Evolutionary conservation across 2,329 filamentous ascomycete species (phyloP).

Genomic region (Aspergillus candidus): DNA sequence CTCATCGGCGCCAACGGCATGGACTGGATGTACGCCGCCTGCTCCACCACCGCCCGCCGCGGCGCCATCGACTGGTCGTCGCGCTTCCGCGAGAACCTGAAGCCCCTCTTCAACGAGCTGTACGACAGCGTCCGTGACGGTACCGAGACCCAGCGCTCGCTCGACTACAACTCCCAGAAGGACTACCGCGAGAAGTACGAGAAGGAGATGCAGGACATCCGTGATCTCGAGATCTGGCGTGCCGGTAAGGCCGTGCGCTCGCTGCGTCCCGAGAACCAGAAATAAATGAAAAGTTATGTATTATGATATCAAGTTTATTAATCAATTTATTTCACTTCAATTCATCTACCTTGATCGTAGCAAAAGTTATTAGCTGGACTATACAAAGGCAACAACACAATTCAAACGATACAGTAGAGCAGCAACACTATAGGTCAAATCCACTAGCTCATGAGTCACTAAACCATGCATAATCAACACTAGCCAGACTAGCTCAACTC

Average conservation of each 20-base stretch:
- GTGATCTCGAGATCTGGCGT: constrained; percentile 96
- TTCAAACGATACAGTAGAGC: too few relatives aligned
- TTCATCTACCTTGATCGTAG: too few relatives aligned
- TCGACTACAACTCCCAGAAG: constrained; percentile 92
- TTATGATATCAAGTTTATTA: too few relatives aligned
- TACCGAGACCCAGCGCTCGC: constrained; percentile 88
- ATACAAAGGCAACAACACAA: too few relatives aligned
- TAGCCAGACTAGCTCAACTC: too few relatives aligned
- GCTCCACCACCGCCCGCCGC: constrained; percentile 96
- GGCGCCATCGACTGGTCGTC: constrained; percentile 98
- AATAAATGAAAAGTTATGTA: constrained; percentile 47
- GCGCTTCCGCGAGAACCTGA: constrained; percentile 95
- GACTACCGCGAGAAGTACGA: constrained; percentile 98
- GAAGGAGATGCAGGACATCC: constrained; percentile 98
- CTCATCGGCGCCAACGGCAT: constrained; percentile 96
- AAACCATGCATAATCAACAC: too few relatives aligned
- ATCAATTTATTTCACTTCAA: not conserved
- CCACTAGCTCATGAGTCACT: too few relatives aligned
- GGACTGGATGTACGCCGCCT: constrained; percentile 99
- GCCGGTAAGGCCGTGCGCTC: constrained; percentile 93
- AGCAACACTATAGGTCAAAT: too few relatives aligned
- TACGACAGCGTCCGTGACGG: constrained; percentile 91
- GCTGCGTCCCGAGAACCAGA: constrained; percentile 82
- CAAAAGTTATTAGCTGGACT: too few relatives aligned
- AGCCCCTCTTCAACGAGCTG: constrained; percentile 96